A percentile compares a stretch with the other conserved stretches of the same genome.
Conservation (phyloP, 2,329 filamentous ascomycete species). For the Neoarthrinium moseri region DNA sequence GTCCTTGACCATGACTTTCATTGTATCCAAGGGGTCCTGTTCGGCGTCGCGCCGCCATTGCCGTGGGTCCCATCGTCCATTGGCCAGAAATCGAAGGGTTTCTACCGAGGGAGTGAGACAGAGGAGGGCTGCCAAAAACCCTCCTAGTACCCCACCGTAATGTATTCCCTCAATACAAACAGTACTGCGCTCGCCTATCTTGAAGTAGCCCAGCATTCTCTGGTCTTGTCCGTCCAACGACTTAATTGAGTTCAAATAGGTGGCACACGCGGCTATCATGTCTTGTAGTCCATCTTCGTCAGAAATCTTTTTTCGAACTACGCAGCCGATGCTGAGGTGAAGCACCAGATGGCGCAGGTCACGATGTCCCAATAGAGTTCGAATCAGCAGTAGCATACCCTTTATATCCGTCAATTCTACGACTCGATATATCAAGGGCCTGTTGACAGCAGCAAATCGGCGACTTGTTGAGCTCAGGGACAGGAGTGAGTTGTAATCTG, state of each 20-base stretch:
- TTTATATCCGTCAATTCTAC: neutral
- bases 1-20: too few species aligned
- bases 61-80: too few species aligned
- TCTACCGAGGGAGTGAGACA: neutral
- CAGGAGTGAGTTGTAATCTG: neutral
- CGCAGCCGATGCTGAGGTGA: neutral
- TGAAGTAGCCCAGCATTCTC: neutral
- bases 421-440: neutral
- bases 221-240: too few species aligned
- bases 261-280: neutral
- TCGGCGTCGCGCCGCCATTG: too few species aligned
- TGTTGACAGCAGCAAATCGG: neutral
- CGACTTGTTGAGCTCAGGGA: neutral
- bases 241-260: neutral
- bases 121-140: neutral
- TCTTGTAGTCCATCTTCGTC: neutral
- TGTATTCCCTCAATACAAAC: neutral
- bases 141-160: neutral
- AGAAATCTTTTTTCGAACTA: neutral
- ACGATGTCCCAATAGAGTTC: neutral
- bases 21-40: too few species aligned
- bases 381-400: slow-evolving; percentile 3
- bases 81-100: neutral
- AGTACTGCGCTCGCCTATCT: neutral
- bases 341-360: neutral